Base-by-base conservation (phyloP, 139 green algal species). In the Eudorina sp. region DNA sequence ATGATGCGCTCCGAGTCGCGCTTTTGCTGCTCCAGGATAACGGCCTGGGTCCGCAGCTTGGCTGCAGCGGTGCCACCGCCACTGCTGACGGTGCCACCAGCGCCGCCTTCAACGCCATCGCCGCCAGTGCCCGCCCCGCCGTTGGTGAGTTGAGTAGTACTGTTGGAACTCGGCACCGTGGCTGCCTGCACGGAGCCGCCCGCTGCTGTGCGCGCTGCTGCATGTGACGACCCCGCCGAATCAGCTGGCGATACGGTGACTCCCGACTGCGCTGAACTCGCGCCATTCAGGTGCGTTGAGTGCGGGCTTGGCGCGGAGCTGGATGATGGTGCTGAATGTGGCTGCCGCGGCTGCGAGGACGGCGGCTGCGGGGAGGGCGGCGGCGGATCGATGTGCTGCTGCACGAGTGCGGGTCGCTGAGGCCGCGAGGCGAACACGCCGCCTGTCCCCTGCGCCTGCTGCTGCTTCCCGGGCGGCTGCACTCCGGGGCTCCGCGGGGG, bases 1-100 rank as follows among this genome's bases (percentile, higher is more conserved):
- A 88, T 88, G 31, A 88, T 88, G 4, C 82, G 66, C 64, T 88
- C 82, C 45, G 66, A 80, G 82, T 88, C 82, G 4, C 66, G 45
- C 31, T 80, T 69, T 34, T 88, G 82, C 34, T 79, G 82, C 48
- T 79, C 82, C 66, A 88, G 68, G 21, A 38, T 36, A 14, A 41
- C 43, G 9, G 43, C 45, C 80, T 76, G 80, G 18, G 27, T 64
- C 5, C 60, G 80, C 27, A 86, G 80, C 41, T 77, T 62, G 29
- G 45, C 82, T 19, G 66, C 82, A 9, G 82, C 64, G 14, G 62
- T 53, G 64, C 55, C 78, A 21, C 21, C 55, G 6, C n/a, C 80
- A 2, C 68, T 14, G 38, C 68, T 77, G 4, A 5, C 34, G 4
- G 6, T 21, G 31, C 40, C 5, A 29, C 43, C 38, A 29, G 21